Base-by-base conservation (phyloP, 2,329 filamentous ascomycete species). In the Leptodontidium sp. region DNA sequence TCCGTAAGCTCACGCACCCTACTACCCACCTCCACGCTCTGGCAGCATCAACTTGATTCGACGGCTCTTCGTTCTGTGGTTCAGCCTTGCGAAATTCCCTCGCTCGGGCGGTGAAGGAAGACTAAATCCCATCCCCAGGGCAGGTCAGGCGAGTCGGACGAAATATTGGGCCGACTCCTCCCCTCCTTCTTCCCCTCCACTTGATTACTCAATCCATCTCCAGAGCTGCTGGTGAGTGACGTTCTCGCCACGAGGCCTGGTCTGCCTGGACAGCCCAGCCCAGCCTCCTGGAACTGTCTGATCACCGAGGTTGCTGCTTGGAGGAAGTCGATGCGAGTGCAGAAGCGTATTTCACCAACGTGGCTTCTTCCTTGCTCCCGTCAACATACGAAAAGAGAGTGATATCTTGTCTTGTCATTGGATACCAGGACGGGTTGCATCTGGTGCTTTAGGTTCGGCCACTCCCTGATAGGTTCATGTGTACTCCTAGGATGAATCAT, bases 1-100 rank as follows among this genome's bases (percentile, higher is more conserved):
- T 66, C 63, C 68, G 68, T 69, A 67, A 69, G 64, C 68, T 52
- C 29, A 50, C 5, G 6, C 4, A 47, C 45, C n/a, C 5, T 1
- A 4, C 6, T 35, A 61, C 32, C 15, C 24, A 50, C 24, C 52
- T 26, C 29, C 29, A 32, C 58, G 35, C 12, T 59, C 38, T 43
- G 45, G 35, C 35, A 43, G 35, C 35, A 43, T 58, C 35, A 43
- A 58, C n/a, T 40, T 58, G 55, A 58, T 58, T 38, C 35, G 53
- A n/a, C 29, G 52, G 26, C 52, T 57, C 52, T 35, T 57, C 15
- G 24, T 26, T 38, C 8, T 35, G 53, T 67, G 12, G 62, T 64
- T 74, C 71, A 74, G 72, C 72, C 72, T 73, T 70, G 71, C 64
- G 65, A 66, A 64, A 70, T 68, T 73, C 53, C 67, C 26, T 45